These are phyloP conservation scores for Calonectria honghensis DNA, from an alignment of 2,329 filamentous ascomycete species.

Conservation along the genomic window DNA sequence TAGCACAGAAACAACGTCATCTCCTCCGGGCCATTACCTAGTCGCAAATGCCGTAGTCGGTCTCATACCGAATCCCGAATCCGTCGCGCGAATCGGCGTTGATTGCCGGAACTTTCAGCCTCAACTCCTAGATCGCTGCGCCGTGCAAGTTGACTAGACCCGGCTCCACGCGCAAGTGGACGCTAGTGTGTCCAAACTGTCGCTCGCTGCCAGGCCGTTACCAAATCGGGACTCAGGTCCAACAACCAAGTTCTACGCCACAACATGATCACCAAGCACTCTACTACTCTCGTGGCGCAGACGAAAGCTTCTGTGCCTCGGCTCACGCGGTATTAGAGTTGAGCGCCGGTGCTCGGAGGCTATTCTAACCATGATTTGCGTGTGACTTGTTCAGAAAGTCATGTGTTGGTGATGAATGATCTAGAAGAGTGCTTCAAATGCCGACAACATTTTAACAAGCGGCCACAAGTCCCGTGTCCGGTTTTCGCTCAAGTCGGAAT, in stretches of 20 bases:
- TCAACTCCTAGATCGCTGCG: constrained; percentile 27
- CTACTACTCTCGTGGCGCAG: background rate
- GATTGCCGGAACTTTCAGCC: constrained; percentile 14
- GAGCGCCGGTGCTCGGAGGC: background rate
- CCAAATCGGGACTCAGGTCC: constrained; percentile 24
- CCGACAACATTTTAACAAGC: background rate
- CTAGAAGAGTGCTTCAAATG: background rate
- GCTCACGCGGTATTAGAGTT: background rate
- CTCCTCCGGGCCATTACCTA: background rate
- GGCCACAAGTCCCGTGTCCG: background rate
- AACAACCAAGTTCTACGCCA: constrained; percentile 15
- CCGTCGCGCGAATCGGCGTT: constrained; percentile 6
- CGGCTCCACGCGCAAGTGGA: constrained; percentile 13
- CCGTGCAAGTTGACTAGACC: background rate
- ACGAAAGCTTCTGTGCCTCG: background rate
- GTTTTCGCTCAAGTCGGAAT: background rate
- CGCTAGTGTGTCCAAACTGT: constrained; percentile 18
- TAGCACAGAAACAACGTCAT: too few species aligned
- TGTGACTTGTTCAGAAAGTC: background rate
- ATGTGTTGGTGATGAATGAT: background rate
- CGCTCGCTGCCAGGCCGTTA: constrained; percentile 9
- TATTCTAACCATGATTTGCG: background rate
- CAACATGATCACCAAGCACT: background rate
- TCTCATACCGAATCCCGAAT: background rate
- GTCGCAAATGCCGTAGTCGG: background rate